Conservation (phyloP, 2,329 filamentous ascomycete species). For the Botryotinia globosa region DNA sequence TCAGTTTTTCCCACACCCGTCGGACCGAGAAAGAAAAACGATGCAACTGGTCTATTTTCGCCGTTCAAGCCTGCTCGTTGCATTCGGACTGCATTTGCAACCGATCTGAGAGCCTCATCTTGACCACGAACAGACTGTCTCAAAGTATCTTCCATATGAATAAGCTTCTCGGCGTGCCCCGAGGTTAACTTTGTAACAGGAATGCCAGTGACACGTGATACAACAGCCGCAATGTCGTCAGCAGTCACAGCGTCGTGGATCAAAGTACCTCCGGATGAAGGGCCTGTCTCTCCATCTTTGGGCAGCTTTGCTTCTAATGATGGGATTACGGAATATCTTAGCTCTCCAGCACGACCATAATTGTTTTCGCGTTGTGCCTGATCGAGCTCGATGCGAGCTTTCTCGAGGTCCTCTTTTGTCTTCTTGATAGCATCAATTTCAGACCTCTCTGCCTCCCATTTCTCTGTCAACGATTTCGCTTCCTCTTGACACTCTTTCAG, state of each 20-base stretch:
- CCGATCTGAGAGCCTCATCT: conserved; percentile 86
- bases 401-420: conserved; percentile 84
- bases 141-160: conserved; percentile 91
- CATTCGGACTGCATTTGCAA: conserved; percentile 89
- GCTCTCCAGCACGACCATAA: conserved; percentile 85
- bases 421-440: conserved; percentile 87
- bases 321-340: conserved; percentile 86
- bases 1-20: conserved; percentile 98
- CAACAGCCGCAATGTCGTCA: conserved; percentile 90
- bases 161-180: conserved; percentile 89
- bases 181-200: conserved; percentile 89
- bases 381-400: conserved; percentile 79
- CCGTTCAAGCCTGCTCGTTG: conserved; percentile 89
- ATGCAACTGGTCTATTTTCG: conserved; percentile 86
- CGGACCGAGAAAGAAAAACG: conserved; percentile 96
- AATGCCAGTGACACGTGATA: conserved; percentile 78
- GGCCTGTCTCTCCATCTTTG: conserved; percentile 57
- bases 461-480: conserved; percentile 68
- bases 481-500: conserved; percentile 76
- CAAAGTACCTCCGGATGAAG: conserved; percentile 49
- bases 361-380: conserved; percentile 79
- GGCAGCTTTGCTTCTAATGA: conserved; percentile 75
- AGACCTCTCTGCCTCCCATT: conserved; percentile 85
- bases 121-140: conserved; percentile 84
- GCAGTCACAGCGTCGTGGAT: conserved; percentile 94